Base-by-base conservation (phyloP, 2,329 filamentous ascomycete species). In the Paramyrothecium sp. region DNA sequence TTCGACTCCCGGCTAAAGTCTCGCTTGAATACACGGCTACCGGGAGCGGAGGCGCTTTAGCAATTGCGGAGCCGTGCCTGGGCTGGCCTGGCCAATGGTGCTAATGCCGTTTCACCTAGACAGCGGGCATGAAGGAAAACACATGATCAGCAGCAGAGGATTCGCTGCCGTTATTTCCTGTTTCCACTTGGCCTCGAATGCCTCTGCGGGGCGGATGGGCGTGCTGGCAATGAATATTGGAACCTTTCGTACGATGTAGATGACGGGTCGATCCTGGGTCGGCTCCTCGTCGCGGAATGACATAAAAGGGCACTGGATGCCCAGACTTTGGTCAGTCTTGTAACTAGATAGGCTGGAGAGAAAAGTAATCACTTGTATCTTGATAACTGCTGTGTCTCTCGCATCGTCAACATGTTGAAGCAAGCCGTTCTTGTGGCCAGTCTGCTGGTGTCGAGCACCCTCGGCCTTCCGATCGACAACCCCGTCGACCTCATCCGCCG, bases 401-500 rank as follows among this genome's bases (percentile, higher is more conserved):
- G n/a, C 5, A 16, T 19, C 38, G 38, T 7, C 49, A 51, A 19
- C 12, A 33, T 51, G 7, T 16, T 61, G n/a, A 22, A 58, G 26
- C 48, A 55, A n/a, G 21, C 48, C 10, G 55, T 57, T 20, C 7
- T 65, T 16, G 49, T 55, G 44, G 7, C 56, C 30, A 50, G 58
- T 8, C 21, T 62, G 11, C 64, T 74, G 38, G 65, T 66, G 53
- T 60, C 61, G 33, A 65, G 65, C 19, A 69, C 66, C 3, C 63
- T 60, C 17, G 65, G 68, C n/a, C 60, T 71, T 22, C 72, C 74
- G 2, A 58, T 69, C 26, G 62, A 62, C 23, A 69, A 61, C 52
- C 79, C 78, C 1, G 58, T 79, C 44, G 70, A 75, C 34, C 60
- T 76, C 55, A 69, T 80, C 60, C 76, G 75, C 56, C 73, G 76